Percentiles rank a stretch among this genome's conserved stretches.
phyloP scores from a whole-genome alignment of 2,329 filamentous ascomycete species.

The Chalaropsis thielavioides region DNA sequence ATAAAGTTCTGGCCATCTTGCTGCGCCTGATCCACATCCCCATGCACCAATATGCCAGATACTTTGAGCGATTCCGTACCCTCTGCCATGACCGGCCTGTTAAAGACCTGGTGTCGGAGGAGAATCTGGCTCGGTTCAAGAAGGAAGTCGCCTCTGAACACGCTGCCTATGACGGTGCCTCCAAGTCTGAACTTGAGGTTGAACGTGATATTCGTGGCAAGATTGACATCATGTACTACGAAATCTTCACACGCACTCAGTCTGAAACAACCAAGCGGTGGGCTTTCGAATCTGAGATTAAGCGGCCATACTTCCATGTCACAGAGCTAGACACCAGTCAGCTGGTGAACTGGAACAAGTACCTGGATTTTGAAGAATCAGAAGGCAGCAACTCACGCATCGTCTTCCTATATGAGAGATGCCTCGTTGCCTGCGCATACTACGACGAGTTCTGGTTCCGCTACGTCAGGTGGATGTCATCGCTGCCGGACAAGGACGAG shows the following conservation, averaged over 20 bases:
- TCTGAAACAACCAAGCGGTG: constrained; percentile 82
- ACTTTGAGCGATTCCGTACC: constrained; percentile 79
- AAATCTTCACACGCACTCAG: constrained; percentile 68
- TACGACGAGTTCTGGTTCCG: constrained; percentile 98
- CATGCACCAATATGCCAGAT: constrained; percentile 88
- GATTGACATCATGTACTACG: constrained; percentile 67
- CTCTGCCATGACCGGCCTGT: constrained; percentile 61
- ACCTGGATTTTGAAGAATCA: constrained; percentile 85
- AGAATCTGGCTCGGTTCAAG: constrained; percentile 53
- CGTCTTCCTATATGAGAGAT: constrained; percentile 83
- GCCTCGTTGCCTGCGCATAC: constrained; percentile 78
- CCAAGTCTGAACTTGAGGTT: constrained; percentile 59
- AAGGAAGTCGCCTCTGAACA: constrained; percentile 57
- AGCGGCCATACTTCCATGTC: constrained; percentile 92
- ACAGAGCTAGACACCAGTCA: constrained; percentile 80
- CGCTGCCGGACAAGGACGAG: constrained; percentile 66
- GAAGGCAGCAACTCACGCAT: constrained; percentile 64
- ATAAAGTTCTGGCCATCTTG: constrained; percentile 74
- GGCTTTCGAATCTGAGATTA: constrained; percentile 89
- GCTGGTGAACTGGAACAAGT: constrained; percentile 83
- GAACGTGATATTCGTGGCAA: constrained; percentile 70
- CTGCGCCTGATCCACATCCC: constrained; percentile 74
- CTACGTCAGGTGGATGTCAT: constrained; percentile 89
- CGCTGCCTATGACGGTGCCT: constrained; percentile 34
- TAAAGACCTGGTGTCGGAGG: constrained; percentile 53